These are phyloP conservation scores for Asterella californica DNA, from an alignment of 225 moss, liverwort and hornwort genomes.

Conservation along the genomic window DNA sequence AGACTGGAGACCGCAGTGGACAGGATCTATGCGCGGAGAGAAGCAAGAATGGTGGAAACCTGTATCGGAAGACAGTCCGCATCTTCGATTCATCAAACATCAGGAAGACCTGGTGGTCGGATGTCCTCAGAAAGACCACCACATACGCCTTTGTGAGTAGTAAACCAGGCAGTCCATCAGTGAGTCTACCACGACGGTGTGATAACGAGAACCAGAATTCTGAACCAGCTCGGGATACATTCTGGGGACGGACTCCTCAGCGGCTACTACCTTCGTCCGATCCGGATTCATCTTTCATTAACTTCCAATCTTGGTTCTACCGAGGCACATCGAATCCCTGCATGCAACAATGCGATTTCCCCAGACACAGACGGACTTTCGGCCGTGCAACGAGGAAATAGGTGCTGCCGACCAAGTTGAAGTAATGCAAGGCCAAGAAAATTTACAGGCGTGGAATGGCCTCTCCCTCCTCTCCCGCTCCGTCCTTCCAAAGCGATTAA, in stretches of 20 bases:
- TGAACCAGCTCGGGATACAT: background rate
- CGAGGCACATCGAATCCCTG: background rate
- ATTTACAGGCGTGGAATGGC: background rate
- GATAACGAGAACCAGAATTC: background rate
- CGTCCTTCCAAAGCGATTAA: background rate
- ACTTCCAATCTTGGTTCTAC: background rate
- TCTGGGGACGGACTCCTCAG: background rate
- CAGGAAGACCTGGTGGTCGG: constrained; percentile 13
- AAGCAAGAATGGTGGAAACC: constrained; percentile 14
- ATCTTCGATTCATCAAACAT: constrained; percentile 8
- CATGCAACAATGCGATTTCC: no score
- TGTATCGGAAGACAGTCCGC: constrained; percentile 10
- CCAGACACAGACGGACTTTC: background rate
- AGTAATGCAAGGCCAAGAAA: background rate
- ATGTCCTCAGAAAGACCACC: constrained; percentile 10
- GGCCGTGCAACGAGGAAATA: background rate
- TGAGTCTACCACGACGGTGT: background rate
- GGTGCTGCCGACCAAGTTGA: background rate
- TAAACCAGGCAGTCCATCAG: background rate
- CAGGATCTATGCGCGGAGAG: background rate
- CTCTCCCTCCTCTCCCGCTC: background rate
- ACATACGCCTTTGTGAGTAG: background rate
- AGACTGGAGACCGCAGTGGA: constrained; percentile 7
- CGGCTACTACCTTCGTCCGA: no score
- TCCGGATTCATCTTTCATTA: no score